Percentiles rank a stretch among this genome's conserved stretches.
Conservation (phyloP, 768 basidiomycete genomes). For the Rhodotorula paludigena region DNA sequence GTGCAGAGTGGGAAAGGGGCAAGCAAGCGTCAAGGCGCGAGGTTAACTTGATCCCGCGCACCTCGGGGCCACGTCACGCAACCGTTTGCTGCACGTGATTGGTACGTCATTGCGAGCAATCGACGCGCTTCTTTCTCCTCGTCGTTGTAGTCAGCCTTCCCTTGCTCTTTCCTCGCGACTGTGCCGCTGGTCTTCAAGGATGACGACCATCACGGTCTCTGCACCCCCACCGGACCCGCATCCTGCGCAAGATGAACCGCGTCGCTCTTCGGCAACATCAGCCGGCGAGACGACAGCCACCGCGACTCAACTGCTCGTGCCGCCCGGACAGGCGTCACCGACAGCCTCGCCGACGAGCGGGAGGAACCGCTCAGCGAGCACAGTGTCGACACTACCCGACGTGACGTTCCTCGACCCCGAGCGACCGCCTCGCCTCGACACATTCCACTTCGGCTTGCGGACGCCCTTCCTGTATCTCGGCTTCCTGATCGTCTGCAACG, state of each 20-base stretch:
- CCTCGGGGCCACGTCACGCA: no score
- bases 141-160: not conserved
- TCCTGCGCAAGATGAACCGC: not conserved
- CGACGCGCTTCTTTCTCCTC: no score
- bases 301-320: conserved; percentile 4
- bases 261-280: not conserved
- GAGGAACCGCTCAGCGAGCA: not conserved
- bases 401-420: conserved; percentile 6
- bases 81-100: no score
- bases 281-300: not conserved
- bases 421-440: conserved; percentile 20
- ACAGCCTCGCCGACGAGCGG: no score
- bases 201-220: not conserved
- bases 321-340: not conserved
- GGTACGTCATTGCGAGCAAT: no score
- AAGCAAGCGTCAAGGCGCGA: no score
- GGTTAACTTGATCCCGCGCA: no score
- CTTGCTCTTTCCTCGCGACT: not conserved
- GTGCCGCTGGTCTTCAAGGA: no score
- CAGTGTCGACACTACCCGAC: not conserved
- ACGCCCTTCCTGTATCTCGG: conserved; percentile 14
- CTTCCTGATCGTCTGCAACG: conserved; percentile 32
- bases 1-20: no score
- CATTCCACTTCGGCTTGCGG: conserved; percentile 45
- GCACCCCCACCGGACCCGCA: not conserved